Evolutionary conservation across 129 eudicot species (phyloP), one percentile per base, ranked within the genome.

Genomic region (Chrysanthemum seticuspe): DNA sequence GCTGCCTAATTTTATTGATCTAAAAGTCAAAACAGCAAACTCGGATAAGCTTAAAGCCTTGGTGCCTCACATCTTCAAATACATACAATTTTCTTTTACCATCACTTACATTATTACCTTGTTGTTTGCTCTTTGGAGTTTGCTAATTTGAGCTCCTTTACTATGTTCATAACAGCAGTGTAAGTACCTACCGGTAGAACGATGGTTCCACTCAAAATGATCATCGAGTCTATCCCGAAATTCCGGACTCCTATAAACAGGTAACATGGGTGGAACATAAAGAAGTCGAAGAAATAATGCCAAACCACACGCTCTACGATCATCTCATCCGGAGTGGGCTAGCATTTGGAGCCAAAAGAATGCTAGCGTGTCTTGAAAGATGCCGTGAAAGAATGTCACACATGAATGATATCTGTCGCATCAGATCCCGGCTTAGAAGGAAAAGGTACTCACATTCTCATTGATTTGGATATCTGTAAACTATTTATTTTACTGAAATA

Each of bases 111-210:
- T 36, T 36, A 9, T 36, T 36, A 36, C 5, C 44, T 5, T n/a
- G 21, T 19, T 19, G 21, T 19, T 19, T 19, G 21, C 21, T 19
- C 21, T 19, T 19, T 19, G 21, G 21, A 19, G 45, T 8, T 36
- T 40, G 47, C 47, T 40, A 40, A 40, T 40, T 34, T 40, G 47
- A 40, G 47, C 72, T 83, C n/a, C n/a, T 74, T 74, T 63, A 81
- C 19, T 58, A 89, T 86, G 10, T 74, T 77, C 12, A 40, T 76
- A 9, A 86, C 40, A 52, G 91, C 71, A 62, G 70, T 74, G 45
- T 81, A 86, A 34, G 96, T 89, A 16, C 96, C 96, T 47, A 64
- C 78, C 2, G 79, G 68, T 7, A 77, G 79, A 63, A 84, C 81
- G 63, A 71, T 53, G 50, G 78, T 19, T 45, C 91, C 96, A 15